These are phyloP conservation scores for Vaccinium myrtillus DNA, from an alignment of 148 eudicot genomes.

Conservation along the genomic window DNA sequence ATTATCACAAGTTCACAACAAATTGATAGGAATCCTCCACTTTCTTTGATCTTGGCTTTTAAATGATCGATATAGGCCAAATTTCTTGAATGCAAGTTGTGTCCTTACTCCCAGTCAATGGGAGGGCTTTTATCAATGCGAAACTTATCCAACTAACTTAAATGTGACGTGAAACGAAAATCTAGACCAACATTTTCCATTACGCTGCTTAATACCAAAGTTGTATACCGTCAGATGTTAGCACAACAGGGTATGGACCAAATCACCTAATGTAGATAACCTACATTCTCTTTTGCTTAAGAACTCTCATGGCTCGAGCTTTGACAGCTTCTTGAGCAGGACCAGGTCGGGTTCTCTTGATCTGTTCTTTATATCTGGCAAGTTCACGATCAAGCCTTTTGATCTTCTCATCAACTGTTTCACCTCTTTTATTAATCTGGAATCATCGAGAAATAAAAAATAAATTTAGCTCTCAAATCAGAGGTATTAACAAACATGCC, in stretches of 20 bases:
- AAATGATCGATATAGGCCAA: background rate
- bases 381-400: slow-evolving; percentile 85
- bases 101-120: background rate
- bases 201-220: background rate
- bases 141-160: background rate
- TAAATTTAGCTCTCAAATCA: background rate
- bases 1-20: background rate
- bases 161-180: background rate
- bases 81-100: background rate
- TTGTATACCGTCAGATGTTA: background rate
- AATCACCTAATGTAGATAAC: slow-evolving; percentile 22
- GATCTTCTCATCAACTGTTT: slow-evolving; percentile 83
- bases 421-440: slow-evolving; percentile 91
- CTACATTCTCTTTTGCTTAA: slow-evolving; percentile 85
- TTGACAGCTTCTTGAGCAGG: slow-evolving; percentile 96
- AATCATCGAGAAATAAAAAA: background rate
- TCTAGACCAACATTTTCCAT: background rate
- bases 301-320: slow-evolving; percentile 94
- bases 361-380: slow-evolving; percentile 78
- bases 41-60: background rate
- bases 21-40: background rate
- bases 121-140: background rate
- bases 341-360: slow-evolving; percentile 89
- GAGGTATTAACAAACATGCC: background rate
- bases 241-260: background rate